Conservation (phyloP, 129 eudicot genomes). For the Artemisia annua region DNA sequence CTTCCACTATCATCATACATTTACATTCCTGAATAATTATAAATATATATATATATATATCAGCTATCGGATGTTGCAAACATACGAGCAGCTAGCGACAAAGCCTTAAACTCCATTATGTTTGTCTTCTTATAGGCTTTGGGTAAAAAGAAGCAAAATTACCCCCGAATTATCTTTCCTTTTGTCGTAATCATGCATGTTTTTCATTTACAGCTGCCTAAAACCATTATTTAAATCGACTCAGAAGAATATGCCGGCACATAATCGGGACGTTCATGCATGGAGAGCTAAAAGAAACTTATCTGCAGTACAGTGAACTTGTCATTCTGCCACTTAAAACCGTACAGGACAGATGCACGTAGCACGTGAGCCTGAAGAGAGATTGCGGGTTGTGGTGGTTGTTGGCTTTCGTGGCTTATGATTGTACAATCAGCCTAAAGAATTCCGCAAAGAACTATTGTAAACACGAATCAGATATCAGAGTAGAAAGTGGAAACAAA, state of each 20-base stretch:
- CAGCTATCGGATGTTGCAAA: no score
- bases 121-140: no score
- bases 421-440: conserved; percentile 15
- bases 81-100: no score
- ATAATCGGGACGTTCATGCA: conserved; percentile 28
- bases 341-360: conserved; percentile 37
- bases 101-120: no score
- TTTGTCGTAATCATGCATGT: background rate
- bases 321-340: conserved; percentile 21
- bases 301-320: conserved; percentile 15
- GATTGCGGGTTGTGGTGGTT: conserved; percentile 49
- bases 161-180: no score
- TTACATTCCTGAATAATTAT: conserved; percentile 46
- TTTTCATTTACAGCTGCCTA: conserved; percentile 35
- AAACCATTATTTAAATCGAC: background rate
- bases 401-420: conserved; percentile 68
- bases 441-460: background rate
- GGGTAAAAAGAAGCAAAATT: no score
- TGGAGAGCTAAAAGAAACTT: conserved; percentile 24
- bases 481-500: no score
- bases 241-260: no score
- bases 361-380: conserved; percentile 61
- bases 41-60: background rate
- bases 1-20: conserved; percentile 67
- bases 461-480: no score